Base-by-base conservation (phyloP, 164 flowering plant genomes). In the Piper longum region DNA sequence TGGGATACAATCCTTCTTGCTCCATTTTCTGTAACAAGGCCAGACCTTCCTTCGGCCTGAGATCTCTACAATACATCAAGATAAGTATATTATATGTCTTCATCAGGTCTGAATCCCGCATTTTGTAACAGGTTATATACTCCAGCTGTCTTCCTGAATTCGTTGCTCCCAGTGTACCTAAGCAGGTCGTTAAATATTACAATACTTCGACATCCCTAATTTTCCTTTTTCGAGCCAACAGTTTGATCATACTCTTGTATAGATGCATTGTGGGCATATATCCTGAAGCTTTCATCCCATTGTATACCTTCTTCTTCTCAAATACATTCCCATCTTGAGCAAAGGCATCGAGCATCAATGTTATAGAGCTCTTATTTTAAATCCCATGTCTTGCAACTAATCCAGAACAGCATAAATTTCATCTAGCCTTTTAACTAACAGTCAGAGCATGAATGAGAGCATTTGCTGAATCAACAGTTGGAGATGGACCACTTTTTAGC, bases 281-380 rank as follows among this genome's bases (percentile, higher is more conserved):
- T 52, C 97, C 99, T 14, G 96, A 88, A 71, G 97, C 95, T 69
- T 80, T 95, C 99, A 95, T 90, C 36, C 99, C 95, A 70, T 78
- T 74, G 67, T 95, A 90, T 77, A 95, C 80, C 70, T 90, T 95
- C 79, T 87, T 88, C 41, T 87, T 95, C 80, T 95, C 99, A 78
- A 84, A 87, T 66, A 90, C 73, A 67, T 88, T 79, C 9, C 95
- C 83, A 1, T 80, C 80, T 62, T 74, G 74, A 18, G 83, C 90
- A 76, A 90, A 95, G 61, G 99, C 96, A 69, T 88, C 92, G 65
- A 93, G 88, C 87, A 90, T 88, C 77, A 95, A 79, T 43, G 88
- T 70, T 64, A 90, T 85, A 17, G 97, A 76, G 76, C 89, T 87
- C 96, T 85, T 66, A 95, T 86, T 62, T 84, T 84, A 62, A 90